phyloP scores from a whole-genome alignment of 2,329 filamentous ascomycete species.

The Beauveria australis region DNA sequence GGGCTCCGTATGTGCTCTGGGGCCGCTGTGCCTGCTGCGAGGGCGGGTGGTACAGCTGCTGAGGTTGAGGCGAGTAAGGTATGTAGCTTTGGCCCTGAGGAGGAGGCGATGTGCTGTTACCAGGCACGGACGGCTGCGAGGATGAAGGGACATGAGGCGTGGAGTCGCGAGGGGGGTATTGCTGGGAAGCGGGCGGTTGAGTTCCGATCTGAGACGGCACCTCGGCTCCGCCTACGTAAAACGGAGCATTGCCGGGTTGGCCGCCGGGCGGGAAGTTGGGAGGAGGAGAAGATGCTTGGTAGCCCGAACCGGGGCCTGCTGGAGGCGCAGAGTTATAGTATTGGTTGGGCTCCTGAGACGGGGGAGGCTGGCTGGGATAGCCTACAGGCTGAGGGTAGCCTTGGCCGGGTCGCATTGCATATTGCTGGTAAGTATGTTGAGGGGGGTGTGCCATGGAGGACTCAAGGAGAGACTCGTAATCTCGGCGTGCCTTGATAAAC shows the following conservation, averaged over 20 bases:
- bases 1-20: constrained; percentile 62
- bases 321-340: constrained; percentile 58
- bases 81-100: constrained; percentile 33
- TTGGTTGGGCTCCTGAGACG: constrained; percentile 53
- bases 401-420: constrained; percentile 45
- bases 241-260: constrained; percentile 46
- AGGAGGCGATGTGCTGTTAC: constrained; percentile 44
- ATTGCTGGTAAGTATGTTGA: constrained; percentile 67
- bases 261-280: constrained; percentile 49
- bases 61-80: constrained; percentile 33
- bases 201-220: constrained; percentile 32
- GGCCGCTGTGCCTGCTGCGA: constrained; percentile 45
- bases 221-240: constrained; percentile 56
- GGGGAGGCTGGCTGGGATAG: constrained; percentile 34
- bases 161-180: constrained; percentile 43
- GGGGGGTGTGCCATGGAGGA: constrained; percentile 94
- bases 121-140: constrained; percentile 40
- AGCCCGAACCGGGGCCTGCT: constrained; percentile 31
- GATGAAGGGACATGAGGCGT: constrained; percentile 39
- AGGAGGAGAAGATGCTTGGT: constrained; percentile 40
- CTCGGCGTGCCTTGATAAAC: constrained; percentile 95
- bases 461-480: constrained; percentile 94
- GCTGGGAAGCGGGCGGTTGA: constrained; percentile 21
- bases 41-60: constrained; percentile 29
- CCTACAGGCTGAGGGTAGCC: constrained; percentile 33